phyloP scores from a whole-genome alignment of 805 yeast genomes.

The Pichia paraexigua region DNA sequence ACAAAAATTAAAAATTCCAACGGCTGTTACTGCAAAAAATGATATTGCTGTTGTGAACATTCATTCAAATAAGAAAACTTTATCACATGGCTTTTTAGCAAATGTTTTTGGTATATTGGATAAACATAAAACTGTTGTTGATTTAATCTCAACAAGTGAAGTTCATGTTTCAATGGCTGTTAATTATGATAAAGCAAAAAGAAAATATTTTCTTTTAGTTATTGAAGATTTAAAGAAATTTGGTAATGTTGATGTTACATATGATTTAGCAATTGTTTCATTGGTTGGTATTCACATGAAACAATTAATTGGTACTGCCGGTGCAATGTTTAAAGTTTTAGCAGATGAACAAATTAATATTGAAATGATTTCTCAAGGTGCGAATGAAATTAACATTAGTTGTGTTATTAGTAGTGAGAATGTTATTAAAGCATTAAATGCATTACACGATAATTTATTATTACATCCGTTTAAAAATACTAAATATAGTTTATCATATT shows the following conservation, averaged over 20 bases:
- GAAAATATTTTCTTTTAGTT: constrained; percentile 55
- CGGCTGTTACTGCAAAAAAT: constrained; percentile 94
- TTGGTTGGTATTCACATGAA: constrained; percentile 97
- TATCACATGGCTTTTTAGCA: constrained; percentile 93
- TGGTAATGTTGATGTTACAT: constrained; percentile 85
- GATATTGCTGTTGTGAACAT: constrained; percentile 88
- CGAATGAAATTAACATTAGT: constrained; percentile 88
- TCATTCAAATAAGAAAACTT: constrained; percentile 87
- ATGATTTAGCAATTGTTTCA: constrained; percentile 84
- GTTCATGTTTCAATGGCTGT: constrained; percentile 98
- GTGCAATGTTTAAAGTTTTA: constrained; percentile 88
- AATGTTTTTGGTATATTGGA: constrained; percentile 82
- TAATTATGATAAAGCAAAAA: constrained; percentile 60
- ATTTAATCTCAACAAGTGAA: constrained; percentile 92
- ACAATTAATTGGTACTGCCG: constrained; percentile 93
- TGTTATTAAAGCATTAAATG: constrained; percentile 75
- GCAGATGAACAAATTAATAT: constrained; percentile 90
- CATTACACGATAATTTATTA: constrained; percentile 72
- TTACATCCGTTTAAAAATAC: constrained; percentile 32
- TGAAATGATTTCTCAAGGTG: constrained; percentile 98
- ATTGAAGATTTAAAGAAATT: constrained; percentile 67
- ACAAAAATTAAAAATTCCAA: constrained; percentile 53
- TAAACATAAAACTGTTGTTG: constrained; percentile 79
- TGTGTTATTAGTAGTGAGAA: constrained; percentile 86
- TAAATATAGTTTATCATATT: constrained; percentile 7